Percentiles rank a stretch among this genome's conserved stretches.
phyloP scores from a whole-genome alignment of 2,329 filamentous ascomycete species.

The Diplocarpon mali region DNA sequence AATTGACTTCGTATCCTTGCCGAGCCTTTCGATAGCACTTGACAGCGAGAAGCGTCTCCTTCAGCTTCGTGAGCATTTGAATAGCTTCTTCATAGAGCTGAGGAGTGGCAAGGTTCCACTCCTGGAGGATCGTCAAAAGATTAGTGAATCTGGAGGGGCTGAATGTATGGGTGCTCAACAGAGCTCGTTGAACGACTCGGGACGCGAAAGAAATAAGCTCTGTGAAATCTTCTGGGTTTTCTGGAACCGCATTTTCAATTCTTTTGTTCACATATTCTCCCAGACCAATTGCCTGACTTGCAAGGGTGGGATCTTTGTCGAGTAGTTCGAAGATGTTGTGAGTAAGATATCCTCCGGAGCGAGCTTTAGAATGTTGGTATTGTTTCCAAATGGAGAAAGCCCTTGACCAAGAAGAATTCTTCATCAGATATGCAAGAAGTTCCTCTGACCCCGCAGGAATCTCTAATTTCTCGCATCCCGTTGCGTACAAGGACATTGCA shows the following conservation, averaged over 20 bases:
- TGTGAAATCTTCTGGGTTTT: background rate
- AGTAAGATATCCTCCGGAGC: background rate
- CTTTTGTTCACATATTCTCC: conserved; percentile 11
- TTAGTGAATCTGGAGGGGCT: conserved; percentile 8
- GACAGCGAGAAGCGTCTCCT: conserved; percentile 14
- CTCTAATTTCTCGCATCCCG: conserved; percentile 11
- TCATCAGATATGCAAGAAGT: conserved; percentile 18
- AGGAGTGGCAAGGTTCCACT: conserved; percentile 14
- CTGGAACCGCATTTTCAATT: background rate
- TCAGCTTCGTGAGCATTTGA: conserved; percentile 13
- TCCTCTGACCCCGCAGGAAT: conserved; percentile 16
- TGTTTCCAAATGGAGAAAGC: conserved; percentile 19
- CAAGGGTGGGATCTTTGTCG: conserved; percentile 9
- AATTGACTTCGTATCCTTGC: conserved; percentile 4
- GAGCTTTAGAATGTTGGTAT: conserved; percentile 3
- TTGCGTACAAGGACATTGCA: conserved; percentile 21
- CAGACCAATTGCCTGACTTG: conserved; percentile 10
- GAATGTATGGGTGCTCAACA: conserved; percentile 12
- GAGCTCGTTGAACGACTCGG: conserved; percentile 10
- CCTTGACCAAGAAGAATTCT: conserved; percentile 16
- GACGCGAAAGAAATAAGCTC: conserved; percentile 13
- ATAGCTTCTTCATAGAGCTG: conserved; percentile 14
- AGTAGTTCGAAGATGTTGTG: conserved; percentile 13
- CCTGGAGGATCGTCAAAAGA: conserved; percentile 15
- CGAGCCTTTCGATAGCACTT: conserved; percentile 20